phyloP scores from a whole-genome alignment of 2,329 filamentous ascomycete species.

The Calonectria leucothoes region DNA sequence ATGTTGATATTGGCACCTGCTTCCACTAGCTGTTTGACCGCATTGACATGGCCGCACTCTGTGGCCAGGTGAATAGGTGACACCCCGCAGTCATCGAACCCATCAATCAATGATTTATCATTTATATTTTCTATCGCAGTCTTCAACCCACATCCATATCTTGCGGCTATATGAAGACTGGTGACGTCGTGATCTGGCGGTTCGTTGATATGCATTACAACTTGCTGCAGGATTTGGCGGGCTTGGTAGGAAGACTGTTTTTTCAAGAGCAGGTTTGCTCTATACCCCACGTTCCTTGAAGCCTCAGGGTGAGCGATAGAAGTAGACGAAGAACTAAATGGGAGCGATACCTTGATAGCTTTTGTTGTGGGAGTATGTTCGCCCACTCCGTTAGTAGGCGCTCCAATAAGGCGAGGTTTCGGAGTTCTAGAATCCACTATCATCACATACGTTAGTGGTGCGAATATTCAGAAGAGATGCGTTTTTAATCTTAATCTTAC shows the following conservation, averaged over 20 bases:
- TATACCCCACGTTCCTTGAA: not conserved
- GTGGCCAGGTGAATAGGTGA: not conserved
- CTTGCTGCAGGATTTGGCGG: not conserved
- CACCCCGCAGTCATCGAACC: not conserved
- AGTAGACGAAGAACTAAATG: not conserved
- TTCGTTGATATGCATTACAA: not conserved
- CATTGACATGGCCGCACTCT: not conserved
- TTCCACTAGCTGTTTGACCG: no score
- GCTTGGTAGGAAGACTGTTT: not conserved
- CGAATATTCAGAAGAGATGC: no score
- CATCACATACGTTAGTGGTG: no score
- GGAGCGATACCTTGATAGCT: not conserved
- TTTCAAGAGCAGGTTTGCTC: accelerated
- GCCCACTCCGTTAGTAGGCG: not conserved
- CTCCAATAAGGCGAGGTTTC: not conserved
- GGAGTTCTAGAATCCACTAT: not conserved
- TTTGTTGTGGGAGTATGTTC: not conserved
- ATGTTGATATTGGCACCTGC: not conserved
- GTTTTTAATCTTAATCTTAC: not conserved
- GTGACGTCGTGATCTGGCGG: not conserved
- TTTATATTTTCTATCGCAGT: not conserved
- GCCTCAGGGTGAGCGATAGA: not conserved
- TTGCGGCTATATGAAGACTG: not conserved
- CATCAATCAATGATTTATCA: not conserved
- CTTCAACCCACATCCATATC: not conserved